Percentiles rank a stretch among this genome's conserved stretches.
Conservation (phyloP, 176 grass and related monocot genomes). For the Rhipidocladum racemiflorum region DNA sequence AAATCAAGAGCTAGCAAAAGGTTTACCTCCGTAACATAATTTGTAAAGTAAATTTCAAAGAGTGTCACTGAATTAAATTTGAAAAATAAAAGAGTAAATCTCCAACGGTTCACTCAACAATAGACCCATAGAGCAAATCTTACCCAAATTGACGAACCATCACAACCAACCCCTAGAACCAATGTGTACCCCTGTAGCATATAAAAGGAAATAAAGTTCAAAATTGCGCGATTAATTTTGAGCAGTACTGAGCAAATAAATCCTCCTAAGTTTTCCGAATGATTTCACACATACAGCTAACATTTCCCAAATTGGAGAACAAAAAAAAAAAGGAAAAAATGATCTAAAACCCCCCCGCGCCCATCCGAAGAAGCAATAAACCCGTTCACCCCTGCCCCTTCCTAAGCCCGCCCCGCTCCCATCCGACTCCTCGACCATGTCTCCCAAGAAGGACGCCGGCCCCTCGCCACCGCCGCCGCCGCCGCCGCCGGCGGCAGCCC, state of each 20-base stretch:
- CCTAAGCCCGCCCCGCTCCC: not conserved
- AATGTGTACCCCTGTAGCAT: not conserved
- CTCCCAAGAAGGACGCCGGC: slow-evolving; percentile 18
- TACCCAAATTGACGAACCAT: no score
- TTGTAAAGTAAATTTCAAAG: no score
- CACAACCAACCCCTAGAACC: not conserved
- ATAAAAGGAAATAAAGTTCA: not conserved
- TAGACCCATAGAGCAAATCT: no score
- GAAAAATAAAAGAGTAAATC: not conserved
- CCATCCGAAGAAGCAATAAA: slow-evolving; percentile 2
- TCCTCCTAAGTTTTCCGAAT: not conserved
- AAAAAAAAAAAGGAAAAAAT: not conserved
- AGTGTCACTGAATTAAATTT: no score
- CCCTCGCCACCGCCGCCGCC: not conserved
- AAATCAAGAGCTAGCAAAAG: no score
- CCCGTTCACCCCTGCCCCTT: not conserved
- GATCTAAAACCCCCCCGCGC: not conserved
- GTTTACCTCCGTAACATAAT: no score
- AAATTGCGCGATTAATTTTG: not conserved
- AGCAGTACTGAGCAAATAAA: not conserved
- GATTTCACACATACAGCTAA: not conserved
- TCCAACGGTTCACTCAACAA: no score
- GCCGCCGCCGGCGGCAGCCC: not conserved
- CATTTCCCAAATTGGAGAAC: not conserved
- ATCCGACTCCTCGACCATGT: slow-evolving; percentile 23